A percentile compares a stretch with the other conserved stretches of the same genome.
Conservation (phyloP, 139 green algal species). For the Tetradesmus lagerheimii region DNA sequence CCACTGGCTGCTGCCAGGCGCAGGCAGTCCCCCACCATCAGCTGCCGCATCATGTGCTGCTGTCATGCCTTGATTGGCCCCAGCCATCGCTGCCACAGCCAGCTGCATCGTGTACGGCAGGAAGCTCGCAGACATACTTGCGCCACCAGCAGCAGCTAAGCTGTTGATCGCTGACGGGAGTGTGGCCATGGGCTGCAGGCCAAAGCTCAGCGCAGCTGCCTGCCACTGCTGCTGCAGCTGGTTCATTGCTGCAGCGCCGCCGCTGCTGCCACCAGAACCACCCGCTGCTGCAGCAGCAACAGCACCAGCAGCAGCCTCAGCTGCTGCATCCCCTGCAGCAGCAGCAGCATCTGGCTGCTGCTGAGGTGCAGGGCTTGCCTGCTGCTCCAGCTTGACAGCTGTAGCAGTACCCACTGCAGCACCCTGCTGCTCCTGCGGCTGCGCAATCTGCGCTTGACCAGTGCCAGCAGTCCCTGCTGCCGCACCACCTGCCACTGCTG, state of each 20-base stretch:
- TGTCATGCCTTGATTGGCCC: constrained; percentile 29
- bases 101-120: constrained; percentile 49
- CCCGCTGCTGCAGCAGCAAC: background rate
- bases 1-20: constrained; percentile 10
- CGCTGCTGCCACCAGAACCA: background rate
- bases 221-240: constrained; percentile 38
- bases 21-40: background rate
- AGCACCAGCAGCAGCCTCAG: background rate
- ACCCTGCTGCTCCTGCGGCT: background rate
- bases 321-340: background rate
- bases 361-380: background rate
- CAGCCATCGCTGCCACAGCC: constrained; percentile 43
- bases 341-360: background rate
- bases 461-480: background rate
- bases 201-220: constrained; percentile 31
- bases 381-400: background rate
- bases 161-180: constrained; percentile 30
- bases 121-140: constrained; percentile 25
- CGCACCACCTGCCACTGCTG: background rate
- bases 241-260: constrained; percentile 9
- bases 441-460: no score
- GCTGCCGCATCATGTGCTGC: constrained; percentile 20
- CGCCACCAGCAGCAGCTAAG: constrained; percentile 7
- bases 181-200: constrained; percentile 1
- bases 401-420: background rate